Percentiles rank a stretch among this genome's conserved stretches.
Conservation (phyloP, 106 monocot species). For the Vanilla planifolia region DNA sequence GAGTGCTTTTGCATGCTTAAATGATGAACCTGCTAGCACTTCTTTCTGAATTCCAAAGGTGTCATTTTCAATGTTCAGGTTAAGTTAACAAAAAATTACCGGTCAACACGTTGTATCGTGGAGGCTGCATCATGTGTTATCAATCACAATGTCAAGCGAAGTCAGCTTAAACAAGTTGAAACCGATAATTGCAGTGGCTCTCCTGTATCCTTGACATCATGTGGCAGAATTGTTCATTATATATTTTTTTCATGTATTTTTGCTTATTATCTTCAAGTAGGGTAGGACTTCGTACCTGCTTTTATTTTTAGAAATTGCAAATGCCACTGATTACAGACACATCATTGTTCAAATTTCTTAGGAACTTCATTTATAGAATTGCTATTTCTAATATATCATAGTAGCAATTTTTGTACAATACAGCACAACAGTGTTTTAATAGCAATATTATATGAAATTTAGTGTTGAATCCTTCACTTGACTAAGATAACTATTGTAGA, state of each 20-base stretch:
- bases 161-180: constrained; percentile 48
- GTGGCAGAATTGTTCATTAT: not conserved
- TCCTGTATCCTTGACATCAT: constrained; percentile 49
- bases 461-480: constrained; percentile 20
- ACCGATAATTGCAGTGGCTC: constrained; percentile 70
- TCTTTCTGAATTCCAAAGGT: not conserved
- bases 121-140: constrained; percentile 91
- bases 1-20: constrained; percentile 4
- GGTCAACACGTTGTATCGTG: constrained; percentile 85
- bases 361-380: no score
- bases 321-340: no score
- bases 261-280: no score
- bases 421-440: no score
- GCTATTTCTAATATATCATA: no score
- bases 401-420: no score
- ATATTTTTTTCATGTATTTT: not conserved
- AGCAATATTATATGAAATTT: no score
- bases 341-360: no score
- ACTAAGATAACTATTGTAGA: constrained; percentile 77
- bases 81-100: constrained; percentile 75
- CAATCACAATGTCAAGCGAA: constrained; percentile 53
- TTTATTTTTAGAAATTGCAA: no score
- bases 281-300: no score
- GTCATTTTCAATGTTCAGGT: constrained; percentile 44
- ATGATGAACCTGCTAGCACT: not conserved